Percentiles rank a stretch among this genome's conserved stretches.
These are phyloP conservation scores for Tulasnella calospora DNA, from an alignment of 768 basidiomycete genomes.

Conservation along the genomic window DNA sequence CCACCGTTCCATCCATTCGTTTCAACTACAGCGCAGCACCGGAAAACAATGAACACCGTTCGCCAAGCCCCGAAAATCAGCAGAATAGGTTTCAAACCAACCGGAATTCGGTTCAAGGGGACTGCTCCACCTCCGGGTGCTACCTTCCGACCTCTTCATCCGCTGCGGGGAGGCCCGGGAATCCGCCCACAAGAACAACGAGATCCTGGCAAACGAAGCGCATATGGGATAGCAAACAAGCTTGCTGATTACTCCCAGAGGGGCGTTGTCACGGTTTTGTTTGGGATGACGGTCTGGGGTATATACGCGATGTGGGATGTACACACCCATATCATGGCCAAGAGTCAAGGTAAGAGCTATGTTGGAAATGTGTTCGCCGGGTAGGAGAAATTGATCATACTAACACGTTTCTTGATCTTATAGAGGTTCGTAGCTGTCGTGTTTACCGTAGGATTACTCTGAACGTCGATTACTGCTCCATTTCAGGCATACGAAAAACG, in stretches of 20 bases:
- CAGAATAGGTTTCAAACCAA: not conserved
- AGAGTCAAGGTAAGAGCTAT: conserved; percentile 8
- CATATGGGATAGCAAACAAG: not conserved
- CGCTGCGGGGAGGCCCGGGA: conserved; percentile 12
- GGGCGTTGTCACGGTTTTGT: conserved; percentile 10
- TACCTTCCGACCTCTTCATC: conserved; percentile 14
- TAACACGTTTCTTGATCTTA: not conserved
- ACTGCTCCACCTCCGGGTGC: conserved; percentile 9
- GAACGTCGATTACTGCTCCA: not conserved
- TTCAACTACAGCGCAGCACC: not conserved
- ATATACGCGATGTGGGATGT: conserved; percentile 18
- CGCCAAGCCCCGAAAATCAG: not conserved
- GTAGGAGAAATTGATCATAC: not conserved
- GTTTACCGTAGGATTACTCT: not conserved
- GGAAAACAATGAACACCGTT: not conserved
- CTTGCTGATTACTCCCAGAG: conserved; percentile 12
- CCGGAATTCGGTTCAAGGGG: not conserved
- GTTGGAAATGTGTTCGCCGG: not conserved
- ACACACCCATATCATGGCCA: conserved; percentile 17
- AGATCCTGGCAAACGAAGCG: not conserved
- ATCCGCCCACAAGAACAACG: not conserved
- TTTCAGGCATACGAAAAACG: not conserved
- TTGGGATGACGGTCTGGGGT: conserved; percentile 2
- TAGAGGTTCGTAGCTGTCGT: not conserved
- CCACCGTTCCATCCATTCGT: not conserved